Conservation (phyloP, 352 stramenopile genomes). For the Phytopythium boreale region DNA sequence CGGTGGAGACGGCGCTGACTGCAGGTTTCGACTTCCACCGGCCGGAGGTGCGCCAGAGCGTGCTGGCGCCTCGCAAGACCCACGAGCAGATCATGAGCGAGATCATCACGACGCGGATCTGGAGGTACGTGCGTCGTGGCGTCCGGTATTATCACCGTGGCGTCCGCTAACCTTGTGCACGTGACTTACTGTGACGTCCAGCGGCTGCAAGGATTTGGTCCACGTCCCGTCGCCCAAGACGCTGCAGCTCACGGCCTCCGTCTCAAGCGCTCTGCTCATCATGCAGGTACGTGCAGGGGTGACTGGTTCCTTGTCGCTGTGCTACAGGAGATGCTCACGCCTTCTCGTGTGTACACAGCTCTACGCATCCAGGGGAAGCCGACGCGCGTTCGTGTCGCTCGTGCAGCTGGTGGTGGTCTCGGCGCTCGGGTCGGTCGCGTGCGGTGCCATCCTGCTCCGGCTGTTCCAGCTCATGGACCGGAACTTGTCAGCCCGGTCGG, state of each 20-base stretch:
- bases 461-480: conserved; percentile 44
- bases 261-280: conserved; percentile 68
- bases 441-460: conserved; percentile 48
- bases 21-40: conserved; percentile 74
- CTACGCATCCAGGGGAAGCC: conserved; percentile 62
- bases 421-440: conserved; percentile 64
- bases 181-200: conserved; percentile 4
- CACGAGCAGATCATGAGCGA: conserved; percentile 55
- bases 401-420: conserved; percentile 58
- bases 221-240: conserved; percentile 51
- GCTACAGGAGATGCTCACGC: not conserved
- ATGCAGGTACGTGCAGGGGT: conserved; percentile 38
- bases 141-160: not conserved
- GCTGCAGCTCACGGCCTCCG: conserved; percentile 63
- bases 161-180: not conserved
- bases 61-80: conserved; percentile 21
- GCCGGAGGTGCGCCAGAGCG: conserved; percentile 22
- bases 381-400: conserved; percentile 52
- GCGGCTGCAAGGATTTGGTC: conserved; percentile 55
- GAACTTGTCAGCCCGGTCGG: conserved; percentile 21
- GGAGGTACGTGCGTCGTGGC: conserved; percentile 21
- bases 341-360: conserved; percentile 22
- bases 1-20: conserved; percentile 13
- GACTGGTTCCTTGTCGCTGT: not conserved
- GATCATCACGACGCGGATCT: conserved; percentile 58